Evolutionary conservation across 371 early-diverging fungal species (phyloP).

Genomic region (Mucor plumbeus): DNA sequence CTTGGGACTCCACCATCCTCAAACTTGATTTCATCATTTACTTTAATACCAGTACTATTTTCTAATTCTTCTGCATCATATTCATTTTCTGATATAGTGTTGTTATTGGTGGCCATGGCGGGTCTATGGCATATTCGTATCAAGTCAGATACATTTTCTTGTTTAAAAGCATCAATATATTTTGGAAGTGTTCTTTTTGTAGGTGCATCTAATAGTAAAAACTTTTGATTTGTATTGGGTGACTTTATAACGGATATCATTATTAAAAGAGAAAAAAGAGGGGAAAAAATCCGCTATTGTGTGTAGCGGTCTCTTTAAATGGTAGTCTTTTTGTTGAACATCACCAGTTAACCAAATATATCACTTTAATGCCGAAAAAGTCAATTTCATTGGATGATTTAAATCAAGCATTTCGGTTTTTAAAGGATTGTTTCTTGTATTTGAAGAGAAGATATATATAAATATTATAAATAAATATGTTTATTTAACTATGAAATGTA

Average conservation of each 20-base stretch:
- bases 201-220: constrained; percentile 74
- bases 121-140: constrained; percentile 62
- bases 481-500: not conserved
- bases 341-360: too few species aligned
- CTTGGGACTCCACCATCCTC: constrained; percentile 63
- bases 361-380: too few species aligned
- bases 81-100: constrained; percentile 28
- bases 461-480: not conserved
- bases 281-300: not conserved
- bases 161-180: constrained; percentile 52
- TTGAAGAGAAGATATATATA: not conserved
- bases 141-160: constrained; percentile 56
- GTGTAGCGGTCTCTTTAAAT: not conserved
- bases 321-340: too few species aligned
- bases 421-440: not conserved
- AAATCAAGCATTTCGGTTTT: not conserved
- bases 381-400: not conserved
- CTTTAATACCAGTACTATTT: constrained; percentile 52
- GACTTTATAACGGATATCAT: constrained; percentile 37
- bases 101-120: not conserved
- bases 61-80: constrained; percentile 57
- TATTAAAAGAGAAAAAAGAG: not conserved
- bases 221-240: constrained; percentile 38
- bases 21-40: constrained; percentile 64
- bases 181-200: constrained; percentile 47